phyloP scores from a whole-genome alignment of 2,329 filamentous ascomycete species.

The Aspergillus glaucus region DNA sequence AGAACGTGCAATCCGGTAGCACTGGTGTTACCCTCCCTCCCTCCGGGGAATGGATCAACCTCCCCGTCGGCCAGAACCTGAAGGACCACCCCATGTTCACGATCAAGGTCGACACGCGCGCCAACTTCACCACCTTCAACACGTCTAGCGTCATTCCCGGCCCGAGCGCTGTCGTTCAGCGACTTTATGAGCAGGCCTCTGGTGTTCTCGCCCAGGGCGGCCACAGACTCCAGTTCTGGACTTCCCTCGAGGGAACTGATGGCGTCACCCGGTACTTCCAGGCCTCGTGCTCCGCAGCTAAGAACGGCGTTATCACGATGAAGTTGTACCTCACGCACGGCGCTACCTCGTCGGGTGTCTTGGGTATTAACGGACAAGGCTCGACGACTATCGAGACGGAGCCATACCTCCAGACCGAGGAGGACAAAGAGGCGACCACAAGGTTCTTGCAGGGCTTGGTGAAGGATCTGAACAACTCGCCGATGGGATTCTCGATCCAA shows the following conservation, averaged over 20 bases:
- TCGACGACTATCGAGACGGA: conserved; percentile 10
- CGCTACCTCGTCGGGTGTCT: conserved; percentile 12
- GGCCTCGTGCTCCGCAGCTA: conserved; percentile 12
- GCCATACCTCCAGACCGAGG: conserved; percentile 11
- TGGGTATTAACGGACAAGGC: conserved; percentile 9
- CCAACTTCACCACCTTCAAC: conserved; percentile 14
- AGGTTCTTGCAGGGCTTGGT: conserved; percentile 10
- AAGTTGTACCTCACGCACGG: conserved; percentile 17
- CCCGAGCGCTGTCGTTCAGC: conserved; percentile 2
- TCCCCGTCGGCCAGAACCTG: conserved; percentile 45
- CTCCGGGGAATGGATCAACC: conserved; percentile 40
- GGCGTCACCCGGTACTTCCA: conserved; percentile 16
- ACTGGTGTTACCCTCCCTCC: conserved; percentile 38
- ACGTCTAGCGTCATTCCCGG: conserved; percentile 9
- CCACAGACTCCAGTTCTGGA: conserved; percentile 17
- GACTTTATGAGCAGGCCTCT: conserved; percentile 7
- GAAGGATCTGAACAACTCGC: conserved; percentile 8
- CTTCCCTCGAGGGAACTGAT: conserved; percentile 13
- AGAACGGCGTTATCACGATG: conserved; percentile 11
- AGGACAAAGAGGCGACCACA: conserved; percentile 9
- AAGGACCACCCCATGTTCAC: conserved; percentile 33
- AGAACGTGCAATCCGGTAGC: conserved; percentile 36
- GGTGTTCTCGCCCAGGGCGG: conserved; percentile 14
- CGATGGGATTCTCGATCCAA: conserved; percentile 10
- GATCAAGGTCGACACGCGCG: conserved; percentile 10